Conservation (phyloP, 2,329 filamentous ascomycete species). For the Fusarium marasasianum region DNA sequence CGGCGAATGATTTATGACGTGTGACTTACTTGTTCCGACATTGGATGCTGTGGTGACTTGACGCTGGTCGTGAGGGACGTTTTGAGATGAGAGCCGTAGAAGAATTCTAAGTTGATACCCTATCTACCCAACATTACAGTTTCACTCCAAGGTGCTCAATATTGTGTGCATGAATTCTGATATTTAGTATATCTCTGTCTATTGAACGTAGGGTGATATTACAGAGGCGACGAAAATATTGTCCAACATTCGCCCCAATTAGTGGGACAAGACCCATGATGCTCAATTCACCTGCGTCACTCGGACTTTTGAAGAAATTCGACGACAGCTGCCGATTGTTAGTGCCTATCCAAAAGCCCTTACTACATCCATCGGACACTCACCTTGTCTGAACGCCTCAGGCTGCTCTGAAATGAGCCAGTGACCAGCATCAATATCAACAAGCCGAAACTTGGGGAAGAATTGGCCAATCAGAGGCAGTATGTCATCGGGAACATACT, state of each 20-base stretch:
- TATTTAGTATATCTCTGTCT: slow-evolving; percentile 12
- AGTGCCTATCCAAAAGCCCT: background rate
- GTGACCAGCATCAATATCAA: slow-evolving; percentile 81
- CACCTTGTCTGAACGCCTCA: slow-evolving; percentile 78
- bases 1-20: slow-evolving; percentile 33
- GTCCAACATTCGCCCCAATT: slow-evolving; percentile 6
- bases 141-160: background rate
- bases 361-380: slow-evolving; percentile 33
- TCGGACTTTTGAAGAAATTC: slow-evolving; percentile 67
- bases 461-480: slow-evolving; percentile 83
- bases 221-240: slow-evolving; percentile 1
- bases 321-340: slow-evolving; percentile 61
- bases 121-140: background rate
- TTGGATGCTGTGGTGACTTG: slow-evolving; percentile 29
- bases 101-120: slow-evolving; percentile 21
- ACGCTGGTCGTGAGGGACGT: slow-evolving; percentile 13
- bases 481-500: slow-evolving; percentile 82
- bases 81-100: slow-evolving; percentile 29
- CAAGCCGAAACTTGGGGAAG: slow-evolving; percentile 79
- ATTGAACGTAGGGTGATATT: slow-evolving; percentile 6
- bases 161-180: background rate
- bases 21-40: slow-evolving; percentile 13
- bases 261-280: slow-evolving; percentile 11
- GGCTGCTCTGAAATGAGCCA: slow-evolving; percentile 93
- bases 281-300: slow-evolving; percentile 42